Base-by-base conservation (phyloP, 2,329 filamentous ascomycete species). In the Dothistroma septosporum region DNA sequence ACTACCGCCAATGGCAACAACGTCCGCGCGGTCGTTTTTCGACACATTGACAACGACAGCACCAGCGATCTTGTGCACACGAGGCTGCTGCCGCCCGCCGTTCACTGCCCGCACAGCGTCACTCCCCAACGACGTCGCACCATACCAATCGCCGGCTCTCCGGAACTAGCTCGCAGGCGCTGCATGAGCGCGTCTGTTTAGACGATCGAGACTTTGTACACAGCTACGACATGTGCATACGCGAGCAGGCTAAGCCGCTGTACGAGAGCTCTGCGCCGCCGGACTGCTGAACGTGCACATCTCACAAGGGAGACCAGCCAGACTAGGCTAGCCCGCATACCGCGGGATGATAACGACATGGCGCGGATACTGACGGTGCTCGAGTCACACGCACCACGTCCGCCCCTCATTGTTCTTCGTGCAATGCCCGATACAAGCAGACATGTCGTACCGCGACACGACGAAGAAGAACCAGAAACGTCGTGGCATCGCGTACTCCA, bases 341-440 rank as follows among this genome's bases (percentile, higher is more conserved):
- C 41, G 41, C 41, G 19, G 12, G 41, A 4, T 16, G 19, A 50
- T 50, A 50, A n/a, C 47, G 22, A 24, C 9, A 50, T 24, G 47
- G 56, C 14, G n/a, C 56, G 56, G 48, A 41, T 44, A 53, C 35
- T 58, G 56, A 58, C 56, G 56, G 56, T 53, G 56, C 50, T 53
- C 31, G 50, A 32, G 28, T 31, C 50, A 53, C 19, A 14, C 47
- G 28, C 21, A 32, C 21, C 47, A 24, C 47, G 19, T 50, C 22
- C 47, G 22, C 24, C 24, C 24, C 24, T 28, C 47, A 50, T 31
- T n/a, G n/a, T n/a, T n/a, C n/a, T n/a, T 31, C 19, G 22, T 21
- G 21, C 21, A 14, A 28, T 28, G 9, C 9, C 9, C 28, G 21
- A 50, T 28, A 50, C 28, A 9, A 32, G 47, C 21, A 32, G 47